Base-by-base conservation (phyloP, 768 basidiomycete species). In the Auricularia sp. region DNA sequence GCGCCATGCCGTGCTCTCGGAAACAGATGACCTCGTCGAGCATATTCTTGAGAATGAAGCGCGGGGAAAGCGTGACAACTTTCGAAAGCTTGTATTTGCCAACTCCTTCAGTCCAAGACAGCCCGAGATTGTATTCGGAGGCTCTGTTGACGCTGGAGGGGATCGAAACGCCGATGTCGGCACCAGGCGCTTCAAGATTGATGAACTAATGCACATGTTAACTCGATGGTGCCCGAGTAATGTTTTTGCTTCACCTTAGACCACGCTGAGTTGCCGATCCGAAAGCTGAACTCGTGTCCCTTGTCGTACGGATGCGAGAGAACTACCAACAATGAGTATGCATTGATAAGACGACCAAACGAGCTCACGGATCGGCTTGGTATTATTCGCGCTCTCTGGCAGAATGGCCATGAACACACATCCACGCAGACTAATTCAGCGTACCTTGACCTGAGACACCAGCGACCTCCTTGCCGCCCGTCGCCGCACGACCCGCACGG, bases 61-160 rank as follows among this genome's bases (percentile, higher is more conserved):
- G 85, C 34, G 97, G 97, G 7, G 90, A 81, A 43, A 98, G 77
- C 0, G 91, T 95, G 68, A 99, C 87, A 68, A 98, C 88, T 77
- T 98, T 98, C 34, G 88, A 89, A 39, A 98, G 78, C 72, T 98
- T 98, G 74, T 98, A 98, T 79, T 97, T 98, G 42, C 97, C 97
- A n/a, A 87, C 78, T 1, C 95, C 97, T 74, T 96, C 94, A 18
- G 84, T 81, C 85, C 95, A 98, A 3, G 93, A 95, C 44, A 99
- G 70, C 1, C 96, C 97, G 58, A 91, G 74, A 72, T 94, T 90
- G 62, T 87, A 81, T 71, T 87, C 85, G 59, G 90, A 85, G 2
- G 81, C 76, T 67, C 79, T 85, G 62, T 86, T 85, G 36, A 77
- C 78, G 53, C 82, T 76, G 8, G 88, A 86, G 2, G 85, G 79